Evolutionary conservation across 1,284 basidiomycete species (phyloP), one percentile per base, ranked within the genome.

Genomic region (Trichosporon coremiiforme): DNA sequence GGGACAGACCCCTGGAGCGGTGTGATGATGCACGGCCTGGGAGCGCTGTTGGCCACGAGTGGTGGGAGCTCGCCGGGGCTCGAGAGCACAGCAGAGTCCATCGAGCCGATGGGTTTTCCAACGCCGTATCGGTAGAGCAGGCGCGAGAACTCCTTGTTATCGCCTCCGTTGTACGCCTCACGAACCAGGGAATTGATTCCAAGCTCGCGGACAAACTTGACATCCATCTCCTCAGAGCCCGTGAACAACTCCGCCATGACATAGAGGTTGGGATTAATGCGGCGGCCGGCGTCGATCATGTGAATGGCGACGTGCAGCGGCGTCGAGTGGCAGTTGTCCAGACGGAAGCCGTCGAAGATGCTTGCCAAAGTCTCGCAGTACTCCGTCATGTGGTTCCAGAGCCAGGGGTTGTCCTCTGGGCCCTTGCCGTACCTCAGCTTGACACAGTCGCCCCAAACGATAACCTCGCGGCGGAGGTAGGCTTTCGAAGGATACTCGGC

Each of bases 251-350:
- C 96, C 4, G 96, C 96, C 79, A 94, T 95, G 62, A 99, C 90
- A 78, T 98, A 98, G 41, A 99, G 86, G 78, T 99, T 88, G 0
- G 95, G 94, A 77, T 95, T 95, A 69, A 90, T 88, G 25, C 89
- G 89, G 53, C 97, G 88, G 5, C 95, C 96, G 9, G 91, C 90
- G 79, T 99, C 97, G 36, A 99, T 89, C 85, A 99, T 90, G 68
- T 88, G 86, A 15, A 91, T 90, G n/a, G 95, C 96, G 20, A 98
- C 94, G 75, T 94, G 90, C 63, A 98, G 85, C 6, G 96, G 97
- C 0, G 96, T 99, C 15, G 96, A 98, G 84, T 99, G 96, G 77
- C 94, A 97, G 81, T 99, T 99, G 84, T 99, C 96, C 77, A 99
- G 91, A 29, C 97, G 89, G 87, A 99, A 97, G 7, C 96, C 96